Percentiles rank a stretch among this genome's conserved stretches.
Conservation (phyloP, 1,284 basidiomycete genomes). For the Pterulicium gracile region DNA sequence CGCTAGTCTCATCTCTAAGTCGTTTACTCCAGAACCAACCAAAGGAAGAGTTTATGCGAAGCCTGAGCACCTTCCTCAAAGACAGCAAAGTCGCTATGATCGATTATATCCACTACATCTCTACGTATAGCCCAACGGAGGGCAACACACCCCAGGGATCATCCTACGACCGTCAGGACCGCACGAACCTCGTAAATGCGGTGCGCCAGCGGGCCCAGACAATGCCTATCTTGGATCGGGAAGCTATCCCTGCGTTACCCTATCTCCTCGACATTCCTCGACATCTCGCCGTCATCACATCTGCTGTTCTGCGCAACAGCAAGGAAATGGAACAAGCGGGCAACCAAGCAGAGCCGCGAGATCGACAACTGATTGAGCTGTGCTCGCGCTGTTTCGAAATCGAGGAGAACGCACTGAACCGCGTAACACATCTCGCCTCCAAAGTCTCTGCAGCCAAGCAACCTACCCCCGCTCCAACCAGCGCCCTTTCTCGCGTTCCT, state of each 20-base stretch:
- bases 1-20: constrained; percentile 3
- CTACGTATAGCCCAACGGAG: constrained; percentile 36
- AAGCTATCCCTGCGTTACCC: constrained; percentile 60
- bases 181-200: constrained; percentile 40
- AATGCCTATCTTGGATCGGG: constrained; percentile 48
- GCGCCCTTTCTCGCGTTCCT: not conserved
- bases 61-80: constrained; percentile 53
- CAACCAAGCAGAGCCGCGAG: constrained; percentile 17
- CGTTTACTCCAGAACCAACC: constrained; percentile 35
- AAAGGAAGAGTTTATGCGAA: constrained; percentile 66
- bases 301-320: constrained; percentile 57
- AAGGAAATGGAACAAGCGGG: constrained; percentile 16
- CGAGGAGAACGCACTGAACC: constrained; percentile 54
- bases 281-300: constrained; percentile 61
- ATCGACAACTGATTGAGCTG: constrained; percentile 29
- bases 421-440: constrained; percentile 47
- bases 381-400: constrained; percentile 60
- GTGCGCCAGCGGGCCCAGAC: constrained; percentile 40
- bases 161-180: constrained; percentile 35
- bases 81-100: constrained; percentile 56
- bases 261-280: constrained; percentile 61
- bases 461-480: constrained; percentile 13
- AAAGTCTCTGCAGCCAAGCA: constrained; percentile 25
- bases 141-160: constrained; percentile 17
- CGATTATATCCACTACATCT: constrained; percentile 63